phyloP scores from a whole-genome alignment of 208 protist species.

The Herpetomonas tarakana region DNA sequence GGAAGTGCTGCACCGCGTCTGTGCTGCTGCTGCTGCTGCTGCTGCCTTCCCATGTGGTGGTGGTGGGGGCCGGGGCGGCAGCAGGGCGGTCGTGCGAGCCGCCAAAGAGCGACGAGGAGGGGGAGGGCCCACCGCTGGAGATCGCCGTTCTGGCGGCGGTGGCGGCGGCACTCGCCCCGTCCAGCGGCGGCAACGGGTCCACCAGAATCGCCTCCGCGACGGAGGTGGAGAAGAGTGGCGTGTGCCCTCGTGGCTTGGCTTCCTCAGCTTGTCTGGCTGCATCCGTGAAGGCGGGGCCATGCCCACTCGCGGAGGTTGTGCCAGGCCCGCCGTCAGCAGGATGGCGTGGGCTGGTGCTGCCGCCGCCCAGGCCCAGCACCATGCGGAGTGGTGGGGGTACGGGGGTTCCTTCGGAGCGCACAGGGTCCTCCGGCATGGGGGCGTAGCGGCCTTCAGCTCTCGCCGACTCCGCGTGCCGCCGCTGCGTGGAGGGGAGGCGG shows the following conservation, averaged over 20 bases:
- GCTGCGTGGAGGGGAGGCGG: conserved; percentile 55
- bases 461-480: conserved; percentile 58
- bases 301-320: neutral
- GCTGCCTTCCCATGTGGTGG: too few relatives aligned
- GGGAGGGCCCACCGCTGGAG: too few relatives aligned
- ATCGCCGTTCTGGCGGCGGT: too few relatives aligned
- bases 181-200: neutral
- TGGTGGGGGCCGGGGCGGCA: too few relatives aligned
- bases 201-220: neutral
- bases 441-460: conserved; percentile 57
- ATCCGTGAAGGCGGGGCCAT: neutral
- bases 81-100: neutral
- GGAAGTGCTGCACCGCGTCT: neutral
- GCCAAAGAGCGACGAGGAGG: neutral
- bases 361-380: conserved; percentile 5
- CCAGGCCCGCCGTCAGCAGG: neutral
- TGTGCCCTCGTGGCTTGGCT: neutral
- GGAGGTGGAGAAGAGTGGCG: neutral
- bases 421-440: conserved; percentile 56
- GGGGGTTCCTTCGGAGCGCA: conserved; percentile 52
- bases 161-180: neutral
- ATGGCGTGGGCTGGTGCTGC: neutral
- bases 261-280: neutral
- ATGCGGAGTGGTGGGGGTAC: conserved; percentile 73
- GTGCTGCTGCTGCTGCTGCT: neutral